These are phyloP conservation scores for Kodamaea suecica DNA, from an alignment of 1,139 yeast genomes.

Conservation along the genomic window DNA sequence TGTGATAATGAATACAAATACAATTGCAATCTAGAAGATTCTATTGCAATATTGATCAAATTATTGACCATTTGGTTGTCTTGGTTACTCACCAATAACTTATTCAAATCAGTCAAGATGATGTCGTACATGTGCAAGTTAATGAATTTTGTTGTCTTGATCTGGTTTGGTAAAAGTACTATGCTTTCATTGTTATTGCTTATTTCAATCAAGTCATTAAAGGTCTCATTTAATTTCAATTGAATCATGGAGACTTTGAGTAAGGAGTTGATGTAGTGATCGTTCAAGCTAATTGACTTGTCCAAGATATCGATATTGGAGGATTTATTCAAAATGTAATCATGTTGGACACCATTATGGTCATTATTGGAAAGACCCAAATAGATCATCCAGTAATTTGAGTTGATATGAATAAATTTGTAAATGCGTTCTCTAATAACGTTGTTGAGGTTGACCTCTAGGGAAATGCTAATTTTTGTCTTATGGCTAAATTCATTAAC, in stretches of 20 bases:
- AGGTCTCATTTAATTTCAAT: conserved; percentile 40
- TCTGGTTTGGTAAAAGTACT: conserved; percentile 20
- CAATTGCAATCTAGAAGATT: conserved; percentile 41
- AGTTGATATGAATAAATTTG: conserved; percentile 42
- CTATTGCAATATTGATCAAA: conserved; percentile 34
- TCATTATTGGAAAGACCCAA: conserved; percentile 41
- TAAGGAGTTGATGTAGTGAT: conserved; percentile 39
- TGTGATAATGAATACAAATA: conserved; percentile 37
- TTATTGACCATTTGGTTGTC: conserved; percentile 20
- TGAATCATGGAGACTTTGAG: conserved; percentile 42
- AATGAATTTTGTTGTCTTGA: conserved; percentile 30
- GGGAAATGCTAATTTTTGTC: conserved; percentile 35
- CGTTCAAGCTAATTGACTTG: conserved; percentile 19
- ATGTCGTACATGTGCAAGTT: conserved; percentile 45
- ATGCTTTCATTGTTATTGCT: conserved; percentile 16
- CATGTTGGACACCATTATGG: conserved; percentile 41
- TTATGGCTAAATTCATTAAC: conserved; percentile 45
- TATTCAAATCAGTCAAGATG: conserved; percentile 33
- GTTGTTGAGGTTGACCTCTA: conserved; percentile 33
- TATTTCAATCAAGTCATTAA: conserved; percentile 32
- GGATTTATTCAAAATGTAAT: conserved; percentile 39
- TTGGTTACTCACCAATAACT: conserved; percentile 8
- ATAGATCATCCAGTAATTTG: conserved; percentile 44
- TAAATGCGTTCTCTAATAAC: conserved; percentile 43
- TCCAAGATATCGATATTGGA: conserved; percentile 27